phyloP scores from a whole-genome alignment of 2,329 filamentous ascomycete species.

The Aspergillus thermomutatus region DNA sequence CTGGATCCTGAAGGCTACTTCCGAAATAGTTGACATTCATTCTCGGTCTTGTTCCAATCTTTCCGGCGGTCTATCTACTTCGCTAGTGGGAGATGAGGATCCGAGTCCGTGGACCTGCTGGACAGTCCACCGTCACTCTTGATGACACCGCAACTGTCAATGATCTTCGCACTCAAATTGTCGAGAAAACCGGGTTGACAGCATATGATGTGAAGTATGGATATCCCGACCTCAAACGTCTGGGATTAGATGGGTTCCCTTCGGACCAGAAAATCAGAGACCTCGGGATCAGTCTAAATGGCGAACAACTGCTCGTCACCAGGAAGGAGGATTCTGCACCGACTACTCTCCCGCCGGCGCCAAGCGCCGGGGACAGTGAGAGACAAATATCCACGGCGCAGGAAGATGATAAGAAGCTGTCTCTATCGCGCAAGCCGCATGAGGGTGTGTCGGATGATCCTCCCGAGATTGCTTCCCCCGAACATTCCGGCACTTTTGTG shows the following conservation, averaged over 20 bases:
- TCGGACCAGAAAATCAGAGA: constrained; percentile 50
- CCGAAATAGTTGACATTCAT: neutral
- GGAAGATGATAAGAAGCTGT: constrained; percentile 16
- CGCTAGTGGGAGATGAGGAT: constrained; percentile 60
- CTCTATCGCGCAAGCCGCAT: constrained; percentile 43
- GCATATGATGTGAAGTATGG: constrained; percentile 78
- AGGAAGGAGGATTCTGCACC: constrained; percentile 36
- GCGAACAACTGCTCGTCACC: constrained; percentile 66
- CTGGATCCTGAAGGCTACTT: neutral
- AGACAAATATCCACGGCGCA: constrained; percentile 11
- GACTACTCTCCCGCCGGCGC: neutral
- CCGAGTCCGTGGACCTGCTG: constrained; percentile 70
- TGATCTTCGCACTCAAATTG: constrained; percentile 42
- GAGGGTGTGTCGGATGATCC: constrained; percentile 52
- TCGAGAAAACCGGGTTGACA: constrained; percentile 60
- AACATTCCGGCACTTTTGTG: constrained; percentile 58
- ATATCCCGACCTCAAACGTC: constrained; percentile 67
- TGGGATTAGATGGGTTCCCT: constrained; percentile 58
- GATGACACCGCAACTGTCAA: constrained; percentile 58
- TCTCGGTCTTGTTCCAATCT: neutral
- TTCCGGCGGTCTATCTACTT: neutral
- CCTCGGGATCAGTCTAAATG: constrained; percentile 61
- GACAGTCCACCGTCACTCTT: constrained; percentile 67
- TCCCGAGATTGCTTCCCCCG: constrained; percentile 58
- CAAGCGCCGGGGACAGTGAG: constrained; percentile 5